Evolutionary conservation across 202 grass and related monocot genomes (phyloP).

Genomic region (Schoenoplectus tabernaemontani): DNA sequence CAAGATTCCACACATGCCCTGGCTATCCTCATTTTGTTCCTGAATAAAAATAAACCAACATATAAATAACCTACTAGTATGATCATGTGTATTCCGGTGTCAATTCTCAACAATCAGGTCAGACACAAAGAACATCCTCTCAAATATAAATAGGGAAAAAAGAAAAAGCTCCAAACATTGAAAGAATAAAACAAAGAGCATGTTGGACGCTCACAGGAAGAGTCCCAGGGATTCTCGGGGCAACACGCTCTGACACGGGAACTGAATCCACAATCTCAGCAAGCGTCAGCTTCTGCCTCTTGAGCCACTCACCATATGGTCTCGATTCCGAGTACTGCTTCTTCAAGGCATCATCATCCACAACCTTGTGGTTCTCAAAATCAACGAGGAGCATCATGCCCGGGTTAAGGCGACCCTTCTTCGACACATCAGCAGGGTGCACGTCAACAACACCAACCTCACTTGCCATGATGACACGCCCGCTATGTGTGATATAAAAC

Average conservation of each 20-base stretch:
- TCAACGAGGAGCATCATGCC: slow-evolving; percentile 99
- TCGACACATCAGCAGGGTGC: slow-evolving; percentile 63
- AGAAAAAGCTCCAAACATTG: background rate
- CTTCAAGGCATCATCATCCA: slow-evolving; percentile 90
- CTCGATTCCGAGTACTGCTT: slow-evolving; percentile 75
- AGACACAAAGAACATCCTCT: background rate
- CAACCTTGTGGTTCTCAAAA: slow-evolving; percentile 87
- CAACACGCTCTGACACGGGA: slow-evolving; percentile 49
- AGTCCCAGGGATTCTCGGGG: slow-evolving; percentile 53
- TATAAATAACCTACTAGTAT: background rate
- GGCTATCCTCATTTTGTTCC: slow-evolving; percentile 30
- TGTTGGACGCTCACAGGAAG: slow-evolving; percentile 38
- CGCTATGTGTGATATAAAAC: slow-evolving; percentile 89
- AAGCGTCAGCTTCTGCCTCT: slow-evolving; percentile 70
- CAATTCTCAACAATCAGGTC: background rate
- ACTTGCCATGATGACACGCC: slow-evolving; percentile 93
- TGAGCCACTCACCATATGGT: slow-evolving; percentile 84
- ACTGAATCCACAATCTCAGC: slow-evolving; percentile 71
- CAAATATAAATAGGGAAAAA: background rate
- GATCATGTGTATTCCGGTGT: background rate
- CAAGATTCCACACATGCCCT: slow-evolving; percentile 61
- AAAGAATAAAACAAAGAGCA: background rate
- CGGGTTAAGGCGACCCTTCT: slow-evolving; percentile 91
- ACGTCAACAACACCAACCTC: slow-evolving; percentile 97
- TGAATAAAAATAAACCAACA: slow-evolving; percentile 20